These are phyloP conservation scores for Borealophlyctis nickersoniae DNA, from an alignment of 192 early-diverging fungal genomes.

Conservation along the genomic window DNA sequence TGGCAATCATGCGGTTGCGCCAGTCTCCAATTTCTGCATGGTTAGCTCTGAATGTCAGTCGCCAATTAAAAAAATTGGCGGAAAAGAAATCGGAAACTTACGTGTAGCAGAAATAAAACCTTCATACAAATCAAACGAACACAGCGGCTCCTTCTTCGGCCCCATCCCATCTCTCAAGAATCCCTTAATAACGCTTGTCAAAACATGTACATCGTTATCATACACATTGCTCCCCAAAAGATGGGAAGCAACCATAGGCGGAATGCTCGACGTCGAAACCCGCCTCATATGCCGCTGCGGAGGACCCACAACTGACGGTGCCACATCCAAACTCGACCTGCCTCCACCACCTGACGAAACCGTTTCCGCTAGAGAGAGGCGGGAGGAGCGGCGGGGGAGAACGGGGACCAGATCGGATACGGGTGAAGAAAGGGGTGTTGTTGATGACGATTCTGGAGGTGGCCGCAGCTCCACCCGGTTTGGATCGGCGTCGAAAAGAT, in stretches of 20 bases:
- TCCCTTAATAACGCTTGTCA: conserved; percentile 48
- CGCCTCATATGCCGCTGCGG: conserved; percentile 3
- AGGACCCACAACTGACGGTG: conserved; percentile 4
- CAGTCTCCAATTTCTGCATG: conserved; percentile 44
- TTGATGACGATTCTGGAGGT: conserved; percentile 12
- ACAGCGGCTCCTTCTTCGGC: conserved; percentile 41
- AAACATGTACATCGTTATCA: conserved; percentile 57
- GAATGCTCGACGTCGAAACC: conserved; percentile 15
- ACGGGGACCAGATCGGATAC: conserved; percentile 25
- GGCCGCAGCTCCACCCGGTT: conserved; percentile 35
- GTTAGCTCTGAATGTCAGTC: no score
- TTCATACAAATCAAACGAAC: conserved; percentile 44
- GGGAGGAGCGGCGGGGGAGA: conserved; percentile 25
- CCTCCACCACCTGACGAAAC: conserved; percentile 19
- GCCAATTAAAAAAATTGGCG: conserved; percentile 4
- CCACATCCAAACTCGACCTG: conserved; percentile 17
- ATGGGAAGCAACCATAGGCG: conserved; percentile 9
- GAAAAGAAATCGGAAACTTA: conserved; percentile 25
- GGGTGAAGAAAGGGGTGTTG: conserved; percentile 9
- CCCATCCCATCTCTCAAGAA: conserved; percentile 47
- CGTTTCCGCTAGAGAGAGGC: conserved; percentile 43
- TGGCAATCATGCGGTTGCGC: conserved; percentile 47
- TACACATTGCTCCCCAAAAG: conserved; percentile 37
- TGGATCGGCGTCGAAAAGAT: conserved; percentile 40
- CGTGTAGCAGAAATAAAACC: conserved; percentile 46